Base-by-base conservation (phyloP, 495 filamentous ascomycete genomes). In the Halenospora varia region DNA sequence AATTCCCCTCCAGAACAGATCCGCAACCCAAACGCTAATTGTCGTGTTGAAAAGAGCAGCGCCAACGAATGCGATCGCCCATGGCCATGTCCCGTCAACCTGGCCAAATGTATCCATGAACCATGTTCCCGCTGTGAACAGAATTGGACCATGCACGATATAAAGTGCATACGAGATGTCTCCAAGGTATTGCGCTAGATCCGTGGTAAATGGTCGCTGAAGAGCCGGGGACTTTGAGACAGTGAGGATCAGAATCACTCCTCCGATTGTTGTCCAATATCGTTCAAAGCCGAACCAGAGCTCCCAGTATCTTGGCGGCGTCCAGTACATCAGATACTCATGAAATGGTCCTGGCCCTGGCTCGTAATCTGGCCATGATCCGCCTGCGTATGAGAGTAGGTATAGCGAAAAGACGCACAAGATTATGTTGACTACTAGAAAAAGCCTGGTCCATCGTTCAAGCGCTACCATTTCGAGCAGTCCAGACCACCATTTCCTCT, bases 101-200 rank as follows among this genome's bases (percentile, higher is more conserved):
- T 57, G 22, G 51, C 53, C 11, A 62, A 42, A 22, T 17, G 10
- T 41, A 23, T 18, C 20, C 18, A 19, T 23, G n/a, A 42, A 45
- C 51, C 51, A 54, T 20, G 42, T 45, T 45, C 42, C 42, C 42
- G 42, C 42, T 0, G 71, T 74, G 47, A 79, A 75, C 0, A 81
- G 67, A 15, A 86, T 77, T 23, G 75, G 75, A 2, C 76, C 79
- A 49, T 82, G 80, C 25, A 82, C 77, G 35, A 83, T 74, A 47
- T 84, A 85, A 46, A 84, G 76, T 6, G 74, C 70, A 62, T 70
- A 83, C 6, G 77, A 78, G 44, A 85, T 77, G 29, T 80, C 74
- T 41, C 84, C 83, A 10, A 82, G 74, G 63, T 87, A 87, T 62
- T 84, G 84, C 24, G 80, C 79, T 0, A 86, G 47, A 0, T 71